Conservation (phyloP, 2,329 filamentous ascomycete species). For the Aspergillus fructus region DNA sequence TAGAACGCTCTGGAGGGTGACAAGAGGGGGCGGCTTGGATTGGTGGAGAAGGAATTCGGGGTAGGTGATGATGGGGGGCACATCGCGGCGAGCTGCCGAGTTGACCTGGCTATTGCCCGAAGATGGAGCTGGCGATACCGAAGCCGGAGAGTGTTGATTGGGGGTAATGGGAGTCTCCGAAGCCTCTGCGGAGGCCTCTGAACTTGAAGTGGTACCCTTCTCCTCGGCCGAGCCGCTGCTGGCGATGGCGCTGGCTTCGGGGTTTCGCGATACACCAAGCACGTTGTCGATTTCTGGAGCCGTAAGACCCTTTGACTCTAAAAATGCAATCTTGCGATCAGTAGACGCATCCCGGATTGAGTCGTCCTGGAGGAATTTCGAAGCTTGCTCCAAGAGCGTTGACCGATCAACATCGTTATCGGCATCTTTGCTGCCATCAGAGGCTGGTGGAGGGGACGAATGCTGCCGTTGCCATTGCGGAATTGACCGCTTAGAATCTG, state of each 20-base stretch:
- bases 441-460: slow-evolving; percentile 25
- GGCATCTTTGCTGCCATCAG: slow-evolving; percentile 16
- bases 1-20: slow-evolving; percentile 57
- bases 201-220: slow-evolving; percentile 3
- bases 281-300: slow-evolving; percentile 67
- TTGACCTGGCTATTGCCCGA: slow-evolving; percentile 12
- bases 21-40: slow-evolving; percentile 59
- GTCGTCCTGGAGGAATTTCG: slow-evolving; percentile 73
- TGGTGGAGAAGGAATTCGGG: slow-evolving; percentile 63
- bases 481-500: slow-evolving; percentile 34
- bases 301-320: slow-evolving; percentile 72
- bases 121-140: slow-evolving; percentile 6
- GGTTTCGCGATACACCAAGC: slow-evolving; percentile 48
- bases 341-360: slow-evolving; percentile 66
- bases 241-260: slow-evolving; percentile 26
- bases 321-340: slow-evolving; percentile 73
- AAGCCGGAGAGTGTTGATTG: neutral
- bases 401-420: slow-evolving; percentile 23
- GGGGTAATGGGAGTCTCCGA: neutral
- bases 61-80: slow-evolving; percentile 65
- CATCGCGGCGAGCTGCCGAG: slow-evolving; percentile 37
- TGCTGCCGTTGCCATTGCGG: slow-evolving; percentile 44
- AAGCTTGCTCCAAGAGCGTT: slow-evolving; percentile 64
- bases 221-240: slow-evolving; percentile 11
- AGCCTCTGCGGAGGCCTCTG: neutral